Evolutionary conservation across 257 asterid genomes (phyloP).

Genomic region (Verbascum thapsus): DNA sequence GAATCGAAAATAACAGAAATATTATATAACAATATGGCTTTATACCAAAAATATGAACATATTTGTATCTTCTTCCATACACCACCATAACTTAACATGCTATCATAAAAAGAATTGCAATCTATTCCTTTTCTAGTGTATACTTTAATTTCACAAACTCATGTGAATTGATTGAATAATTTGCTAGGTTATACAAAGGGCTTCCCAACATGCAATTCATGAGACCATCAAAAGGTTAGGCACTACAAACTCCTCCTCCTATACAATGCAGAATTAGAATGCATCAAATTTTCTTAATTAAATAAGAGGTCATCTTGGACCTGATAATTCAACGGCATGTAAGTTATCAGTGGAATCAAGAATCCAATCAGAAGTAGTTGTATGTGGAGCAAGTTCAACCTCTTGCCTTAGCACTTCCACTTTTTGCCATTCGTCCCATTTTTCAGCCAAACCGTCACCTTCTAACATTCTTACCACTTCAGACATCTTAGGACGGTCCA

Average conservation of each 20-base stretch:
- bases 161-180: conserved; percentile 11
- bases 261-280: conserved; percentile 23
- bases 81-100: no score
- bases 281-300: not conserved
- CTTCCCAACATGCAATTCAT: no score
- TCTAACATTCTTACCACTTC: conserved; percentile 69
- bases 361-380: conserved; percentile 56
- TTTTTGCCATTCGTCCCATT: conserved; percentile 69
- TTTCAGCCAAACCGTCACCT: conserved; percentile 74
- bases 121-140: no score
- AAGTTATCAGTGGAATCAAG: conserved; percentile 55
- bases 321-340: conserved; percentile 58
- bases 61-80: no score
- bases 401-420: conserved; percentile 54
- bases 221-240: conserved; percentile 29
- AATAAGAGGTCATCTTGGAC: conserved; percentile 49
- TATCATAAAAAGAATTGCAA: no score
- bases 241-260: conserved; percentile 29
- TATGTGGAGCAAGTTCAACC: conserved; percentile 50
- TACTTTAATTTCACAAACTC: conserved; percentile 4
- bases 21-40: no score
- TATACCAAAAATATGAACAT: no score
- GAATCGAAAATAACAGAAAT: no score
- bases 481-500: conserved; percentile 73
- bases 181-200: conserved; percentile 21